Base-by-base conservation (phyloP, 176 grass and related monocot genomes). In the Aegilops tauschii region DNA sequence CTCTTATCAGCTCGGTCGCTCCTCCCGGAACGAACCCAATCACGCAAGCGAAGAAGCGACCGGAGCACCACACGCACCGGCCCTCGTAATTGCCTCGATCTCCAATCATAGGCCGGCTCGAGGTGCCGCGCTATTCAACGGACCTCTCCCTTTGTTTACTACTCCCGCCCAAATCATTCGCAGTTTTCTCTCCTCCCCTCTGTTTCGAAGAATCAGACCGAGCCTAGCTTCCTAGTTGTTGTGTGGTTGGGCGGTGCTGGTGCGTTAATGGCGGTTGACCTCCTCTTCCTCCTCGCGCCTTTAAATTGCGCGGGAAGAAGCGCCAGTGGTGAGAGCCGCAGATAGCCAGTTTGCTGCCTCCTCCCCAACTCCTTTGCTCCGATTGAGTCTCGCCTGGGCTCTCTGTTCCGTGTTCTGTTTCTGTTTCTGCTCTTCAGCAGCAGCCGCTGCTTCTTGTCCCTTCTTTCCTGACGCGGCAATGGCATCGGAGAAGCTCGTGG, bases 251-350 rank as follows among this genome's bases (percentile, higher is more conserved):
- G 12, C 80, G 89, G 85, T 67, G 89, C 67, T 30, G 80, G 40
- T 58, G 67, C 89, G 80, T 78, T 90, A 90, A 87, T 84, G 89
- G 59, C 45, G 59, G 85, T 80, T 87, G 85, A 87, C 75, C 83
- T 45, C 77, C n/a, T 49, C 69, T 28, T 21, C 27, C 13, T 0
- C 74, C 29, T 36, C 62, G 65, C 28, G 27, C 61, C 70, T 87
- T 80, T 87, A 91, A 87, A 91, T 91, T 12, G 34, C 20, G 85
- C 68, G 81, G 80, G 85, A 84, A 84, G 87, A 40, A 68, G 6
- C 45, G 61, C 66, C 27, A 61, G 8, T 35, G 16, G 8, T 59
- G 54, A 62, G 17, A 80, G 52, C 14, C 69, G 17, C 30, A 32
- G 25, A 68, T 54, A 54, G 0, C 50, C 50, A 54, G 16, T 3